Evolutionary conservation across 169 alveolate species (phyloP), one percentile per base, ranked within the genome.

Genomic region (Eimeria maxima): DNA sequence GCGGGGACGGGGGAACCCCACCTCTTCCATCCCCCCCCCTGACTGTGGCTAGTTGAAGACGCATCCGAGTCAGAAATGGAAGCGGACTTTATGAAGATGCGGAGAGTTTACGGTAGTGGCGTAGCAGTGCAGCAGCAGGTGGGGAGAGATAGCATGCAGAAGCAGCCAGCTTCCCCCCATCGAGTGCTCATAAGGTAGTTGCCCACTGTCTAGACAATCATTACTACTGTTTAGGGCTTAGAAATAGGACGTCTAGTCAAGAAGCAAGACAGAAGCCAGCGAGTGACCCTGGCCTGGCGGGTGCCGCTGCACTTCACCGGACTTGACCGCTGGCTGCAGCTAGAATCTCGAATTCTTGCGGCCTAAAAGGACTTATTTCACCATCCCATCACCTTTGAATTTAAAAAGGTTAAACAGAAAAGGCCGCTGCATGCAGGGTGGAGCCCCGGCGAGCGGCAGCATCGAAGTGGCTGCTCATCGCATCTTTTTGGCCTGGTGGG

Each of bases 401-500:
- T 42, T 33, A 53, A 27, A 42, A 38, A 78, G 8, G 22, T 55
- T 3, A 33, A 22, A 78, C 69, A 8, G 24, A n/a, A 8, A 44
- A n/a, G 18, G 8, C 11, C 6, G 24, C 69, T 22, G 89, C 89
- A 78, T 78, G 83, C 83, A 33, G 0, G 29, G 24, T 5, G 67
- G 89, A 24, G 63, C 65, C 89, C 89, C 65, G 38, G 69, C 22
- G 89, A 47, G 89, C 67, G 89, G 29, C 24, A 42, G 89, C 67
- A 78, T 78, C 89, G 89, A 78, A 14, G 83, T 38, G 83, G 83
- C 83, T 73, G 83, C 16, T 8, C 74, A 38, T 38, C 42, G 42
- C n/a, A 20, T 20, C 7, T 7, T 29, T 10, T n/a, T 18, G 69
- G 20, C 27, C 27, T 18, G 69, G 27, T 0, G 63, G 69, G 27